phyloP scores from a whole-genome alignment of 345 rosid species.

The Eucalyptus regnans region DNA sequence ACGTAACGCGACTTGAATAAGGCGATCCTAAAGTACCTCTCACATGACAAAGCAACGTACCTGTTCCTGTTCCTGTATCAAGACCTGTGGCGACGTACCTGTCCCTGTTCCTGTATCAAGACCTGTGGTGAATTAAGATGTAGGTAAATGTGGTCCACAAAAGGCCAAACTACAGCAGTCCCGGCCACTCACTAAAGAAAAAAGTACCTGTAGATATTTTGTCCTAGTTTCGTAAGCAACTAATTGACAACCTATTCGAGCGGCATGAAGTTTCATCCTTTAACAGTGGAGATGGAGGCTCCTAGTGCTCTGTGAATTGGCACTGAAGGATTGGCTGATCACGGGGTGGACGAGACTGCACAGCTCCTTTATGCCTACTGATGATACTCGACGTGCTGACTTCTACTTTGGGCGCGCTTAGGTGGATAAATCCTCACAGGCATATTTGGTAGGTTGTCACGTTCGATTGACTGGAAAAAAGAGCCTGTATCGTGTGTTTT shows the following conservation, averaged over 20 bases:
- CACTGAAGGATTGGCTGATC: not conserved
- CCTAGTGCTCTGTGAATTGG: not conserved
- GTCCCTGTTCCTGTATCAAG: not conserved
- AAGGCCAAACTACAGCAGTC: not conserved
- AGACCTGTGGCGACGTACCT: not conserved
- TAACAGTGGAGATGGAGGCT: not conserved
- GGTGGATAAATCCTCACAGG: not conserved
- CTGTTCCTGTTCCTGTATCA: not conserved
- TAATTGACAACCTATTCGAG: not conserved
- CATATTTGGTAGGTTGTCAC: not conserved
- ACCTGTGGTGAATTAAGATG: not conserved
- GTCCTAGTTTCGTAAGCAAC: not conserved
- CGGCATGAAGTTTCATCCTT: not conserved
- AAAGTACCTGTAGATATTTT: not conserved
- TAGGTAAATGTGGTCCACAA: not conserved
- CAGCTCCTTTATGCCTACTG: not conserved
- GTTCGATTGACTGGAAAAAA: not conserved
- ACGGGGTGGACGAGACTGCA: not conserved
- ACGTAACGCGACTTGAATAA: not conserved
- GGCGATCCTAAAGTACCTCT: not conserved
- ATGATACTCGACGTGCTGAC: not conserved
- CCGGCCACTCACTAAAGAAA: not conserved
- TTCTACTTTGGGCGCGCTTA: not conserved
- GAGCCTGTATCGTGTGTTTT: not conserved
- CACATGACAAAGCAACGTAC: not conserved